Conservation (phyloP, 345 rosid genomes). For the Physaria fendleri region DNA sequence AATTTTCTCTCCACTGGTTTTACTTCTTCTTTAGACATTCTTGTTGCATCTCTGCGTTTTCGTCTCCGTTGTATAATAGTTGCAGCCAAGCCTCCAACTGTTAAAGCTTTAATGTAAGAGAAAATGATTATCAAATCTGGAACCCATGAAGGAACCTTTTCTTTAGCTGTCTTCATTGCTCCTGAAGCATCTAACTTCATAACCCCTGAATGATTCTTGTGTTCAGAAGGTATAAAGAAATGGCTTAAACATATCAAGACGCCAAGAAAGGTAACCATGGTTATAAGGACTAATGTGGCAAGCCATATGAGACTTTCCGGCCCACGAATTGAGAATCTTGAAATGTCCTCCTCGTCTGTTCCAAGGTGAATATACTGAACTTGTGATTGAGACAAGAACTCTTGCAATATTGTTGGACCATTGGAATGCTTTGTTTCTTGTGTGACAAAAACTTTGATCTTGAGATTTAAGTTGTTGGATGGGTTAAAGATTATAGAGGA, state of each 20-base stretch:
- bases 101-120: conserved; percentile 45
- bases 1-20: conserved; percentile 22
- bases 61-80: conserved; percentile 50
- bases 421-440: conserved; percentile 38
- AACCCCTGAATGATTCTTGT: conserved; percentile 28
- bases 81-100: conserved; percentile 36
- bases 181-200: conserved; percentile 33
- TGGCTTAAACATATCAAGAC: conserved; percentile 47
- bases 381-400: conserved; percentile 36
- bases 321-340: conserved; percentile 45
- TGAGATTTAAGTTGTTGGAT: conserved; percentile 34
- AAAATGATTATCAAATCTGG: conserved; percentile 50
- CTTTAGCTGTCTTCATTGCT: conserved; percentile 37
- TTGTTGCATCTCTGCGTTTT: conserved; percentile 35
- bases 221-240: conserved; percentile 38
- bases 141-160: conserved; percentile 59
- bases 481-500: conserved; percentile 43
- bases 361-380: conserved; percentile 40
- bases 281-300: conserved; percentile 41
- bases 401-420: conserved; percentile 36
- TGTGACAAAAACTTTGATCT: conserved; percentile 59
- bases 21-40: conserved; percentile 29
- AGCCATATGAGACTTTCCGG: conserved; percentile 35
- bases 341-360: conserved; percentile 21
- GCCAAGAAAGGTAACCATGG: conserved; percentile 41